A percentile compares a stretch with the other conserved stretches of the same genome.
Evolutionary conservation across 371 early-diverging fungal species (phyloP).

Genomic region (Zychaea mexicana): DNA sequence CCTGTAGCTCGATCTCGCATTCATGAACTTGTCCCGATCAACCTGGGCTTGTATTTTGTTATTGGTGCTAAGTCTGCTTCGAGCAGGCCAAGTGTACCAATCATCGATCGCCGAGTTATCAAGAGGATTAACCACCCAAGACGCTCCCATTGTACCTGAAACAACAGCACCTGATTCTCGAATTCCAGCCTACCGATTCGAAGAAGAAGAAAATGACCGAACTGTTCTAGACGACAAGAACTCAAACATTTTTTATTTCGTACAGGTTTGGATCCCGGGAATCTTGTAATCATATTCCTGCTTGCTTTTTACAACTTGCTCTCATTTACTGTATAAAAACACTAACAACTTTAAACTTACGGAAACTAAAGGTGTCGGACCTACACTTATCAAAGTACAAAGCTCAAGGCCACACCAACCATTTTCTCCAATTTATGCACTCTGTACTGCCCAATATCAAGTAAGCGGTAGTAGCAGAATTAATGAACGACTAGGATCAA

Average conservation of each 20-base stretch:
- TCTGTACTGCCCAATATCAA: constrained; percentile 63
- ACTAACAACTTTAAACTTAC: constrained; percentile 9
- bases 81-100: constrained; percentile 10
- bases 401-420: constrained; percentile 65
- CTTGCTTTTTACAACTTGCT: too few relatives aligned
- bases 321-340: too few relatives aligned
- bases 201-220: neutral
- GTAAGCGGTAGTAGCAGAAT: too few relatives aligned
- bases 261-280: constrained; percentile 10
- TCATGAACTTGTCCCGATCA: neutral
- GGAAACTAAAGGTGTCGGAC: constrained; percentile 87
- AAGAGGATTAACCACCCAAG: neutral
- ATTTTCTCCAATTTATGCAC: constrained; percentile 76
- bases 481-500: too few relatives aligned
- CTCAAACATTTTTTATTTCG: constrained; percentile 14
- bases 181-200: neutral
- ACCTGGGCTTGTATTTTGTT: constrained; percentile 10
- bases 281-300: too few relatives aligned
- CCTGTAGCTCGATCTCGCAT: neutral
- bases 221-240: constrained; percentile 5
- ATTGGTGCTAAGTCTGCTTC: neutral
- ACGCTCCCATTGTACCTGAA: neutral
- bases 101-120: constrained; percentile 3
- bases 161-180: neutral
- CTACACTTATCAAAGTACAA: constrained; percentile 79